phyloP scores from a whole-genome alignment of 2,329 filamentous ascomycete species.

The Ophiobolus disseminans region DNA sequence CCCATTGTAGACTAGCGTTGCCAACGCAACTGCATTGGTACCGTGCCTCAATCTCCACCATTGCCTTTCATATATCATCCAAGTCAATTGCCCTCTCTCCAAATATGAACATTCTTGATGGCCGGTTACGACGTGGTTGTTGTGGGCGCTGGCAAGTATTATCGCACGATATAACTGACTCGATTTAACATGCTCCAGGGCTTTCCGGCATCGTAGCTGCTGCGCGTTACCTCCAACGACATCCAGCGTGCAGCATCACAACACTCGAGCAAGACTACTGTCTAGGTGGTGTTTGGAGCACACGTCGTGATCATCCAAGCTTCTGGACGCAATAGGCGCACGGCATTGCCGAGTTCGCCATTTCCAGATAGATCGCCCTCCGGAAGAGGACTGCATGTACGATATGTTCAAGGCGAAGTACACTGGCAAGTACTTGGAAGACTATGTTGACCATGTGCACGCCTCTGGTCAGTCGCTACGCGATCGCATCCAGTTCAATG shows the following conservation, averaged over 20 bases:
- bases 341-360: constrained; percentile 27
- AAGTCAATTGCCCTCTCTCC: no score
- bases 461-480: constrained; percentile 6
- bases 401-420: constrained; percentile 21
- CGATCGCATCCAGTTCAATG: constrained; percentile 15
- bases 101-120: not conserved
- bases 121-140: not conserved
- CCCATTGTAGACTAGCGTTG: no score
- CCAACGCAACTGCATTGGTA: no score
- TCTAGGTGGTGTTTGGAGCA: constrained; percentile 22
- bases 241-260: constrained; percentile 12
- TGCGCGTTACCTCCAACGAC: constrained; percentile 17
- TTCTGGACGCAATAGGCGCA: constrained; percentile 25
- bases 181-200: constrained; percentile 8
- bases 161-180: not conserved
- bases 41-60: no score
- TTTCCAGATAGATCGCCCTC: constrained; percentile 18
- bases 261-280: constrained; percentile 18
- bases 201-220: constrained; percentile 21
- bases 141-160: not conserved
- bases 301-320: constrained; percentile 12
- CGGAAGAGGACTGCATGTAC: constrained; percentile 16
- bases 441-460: constrained; percentile 13
- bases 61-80: no score
- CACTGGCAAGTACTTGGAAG: constrained; percentile 22